Base-by-base conservation (phyloP, 805 yeast species). In the Ogataea paraovalis region DNA sequence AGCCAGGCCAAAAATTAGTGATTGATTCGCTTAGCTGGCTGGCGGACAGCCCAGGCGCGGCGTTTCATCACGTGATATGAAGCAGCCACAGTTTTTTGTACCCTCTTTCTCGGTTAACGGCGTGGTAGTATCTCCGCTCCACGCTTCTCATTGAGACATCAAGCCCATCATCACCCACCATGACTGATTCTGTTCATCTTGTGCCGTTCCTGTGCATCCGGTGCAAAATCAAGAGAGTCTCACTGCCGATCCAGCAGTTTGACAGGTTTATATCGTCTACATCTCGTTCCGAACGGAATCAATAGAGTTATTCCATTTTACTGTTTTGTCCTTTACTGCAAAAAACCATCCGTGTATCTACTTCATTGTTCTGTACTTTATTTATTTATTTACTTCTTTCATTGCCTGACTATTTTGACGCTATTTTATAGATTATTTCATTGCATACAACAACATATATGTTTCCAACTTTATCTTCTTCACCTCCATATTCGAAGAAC, bases 401-500 rank as follows among this genome's bases (percentile, higher is more conserved):
- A 7, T 12, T 30, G 16, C 12, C 5, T 14, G 6, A 7, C 12
- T 30, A 10, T 30, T 30, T 30, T 30, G 13, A 14, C 34, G 16
- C 10, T 10, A 25, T 10, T 25, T 25, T 25, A 25, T 25, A 25
- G 28, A 25, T 10, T 25, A 25, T 6, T 25, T 25, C 28, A 25
- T 20, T n/a, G 12, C 18, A 20, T 18, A 21, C 16, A 13, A 28
- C n/a, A 14, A 30, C 44, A 46, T 12, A 34, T 10, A 22, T 27
- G 34, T 46, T 30, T 33, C 50, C 50, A 14, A 43, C 50, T 2
- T 25, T 44, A 20, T 46, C 50, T 12, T 43, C 50, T 3, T 41
- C 48, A 3, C 53, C 50, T 13, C 42, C 47, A 4, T 40, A 18
- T 42, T 46, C 41, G 12, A 41, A 43, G 34, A 21, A 34, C 21